Percentiles rank a stretch among this genome's conserved stretches.
phyloP scores from a whole-genome alignment of 352 stramenopile genomes.

The Globisporangium paddicum region DNA sequence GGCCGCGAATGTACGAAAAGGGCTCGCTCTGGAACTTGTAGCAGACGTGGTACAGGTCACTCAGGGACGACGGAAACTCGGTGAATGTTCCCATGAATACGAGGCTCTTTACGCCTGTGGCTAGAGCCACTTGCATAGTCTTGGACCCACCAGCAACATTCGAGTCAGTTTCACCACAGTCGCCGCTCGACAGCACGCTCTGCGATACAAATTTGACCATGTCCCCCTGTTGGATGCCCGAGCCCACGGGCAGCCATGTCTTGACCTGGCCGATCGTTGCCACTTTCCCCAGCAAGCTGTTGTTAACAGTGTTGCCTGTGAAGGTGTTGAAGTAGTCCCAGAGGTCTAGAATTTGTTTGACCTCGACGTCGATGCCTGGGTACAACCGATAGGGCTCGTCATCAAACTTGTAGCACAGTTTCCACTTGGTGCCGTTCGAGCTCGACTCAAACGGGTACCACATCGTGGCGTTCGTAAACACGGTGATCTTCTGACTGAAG shows the following conservation, averaged over 20 bases:
- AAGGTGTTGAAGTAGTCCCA: constrained; percentile 37
- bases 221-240: constrained; percentile 39
- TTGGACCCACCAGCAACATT: constrained; percentile 33
- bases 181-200: constrained; percentile 35
- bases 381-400: constrained; percentile 47
- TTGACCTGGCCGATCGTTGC: constrained; percentile 47
- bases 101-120: constrained; percentile 17
- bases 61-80: constrained; percentile 26
- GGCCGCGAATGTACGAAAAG: constrained; percentile 37
- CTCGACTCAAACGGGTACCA: constrained; percentile 54
- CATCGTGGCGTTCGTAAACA: constrained; percentile 37
- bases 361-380: constrained; percentile 27
- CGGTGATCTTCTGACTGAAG: constrained; percentile 21
- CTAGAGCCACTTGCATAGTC: constrained; percentile 19
- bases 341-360: constrained; percentile 49
- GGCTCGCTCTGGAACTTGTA: constrained; percentile 71
- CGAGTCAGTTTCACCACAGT: constrained; percentile 35
- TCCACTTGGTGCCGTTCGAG: constrained; percentile 37
- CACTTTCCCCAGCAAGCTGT: constrained; percentile 20
- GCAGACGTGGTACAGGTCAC: constrained; percentile 58
- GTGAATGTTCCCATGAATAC: constrained; percentile 38
- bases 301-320: not conserved
- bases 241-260: constrained; percentile 40
- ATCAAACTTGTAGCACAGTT: constrained; percentile 67
- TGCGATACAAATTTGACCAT: constrained; percentile 47